A percentile compares a stretch with the other conserved stretches of the same genome.
Conservation (phyloP, 73 alveolate species). For the Tetrahymena thermophila region DNA sequence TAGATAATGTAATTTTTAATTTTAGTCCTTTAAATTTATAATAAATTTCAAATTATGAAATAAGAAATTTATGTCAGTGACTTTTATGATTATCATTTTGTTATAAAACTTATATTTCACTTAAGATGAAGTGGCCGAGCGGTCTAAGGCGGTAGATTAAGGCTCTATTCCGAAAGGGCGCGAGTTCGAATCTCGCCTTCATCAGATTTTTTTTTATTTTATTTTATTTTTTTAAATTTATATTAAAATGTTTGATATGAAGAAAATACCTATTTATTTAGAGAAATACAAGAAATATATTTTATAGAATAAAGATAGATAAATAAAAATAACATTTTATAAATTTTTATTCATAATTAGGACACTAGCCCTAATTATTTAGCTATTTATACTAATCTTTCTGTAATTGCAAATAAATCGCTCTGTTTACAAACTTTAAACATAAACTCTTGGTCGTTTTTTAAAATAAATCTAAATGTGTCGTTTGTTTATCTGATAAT, state of each 20-base stretch:
- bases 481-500: neutral
- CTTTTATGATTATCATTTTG: neutral
- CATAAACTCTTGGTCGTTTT: neutral
- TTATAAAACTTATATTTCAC: neutral
- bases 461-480: neutral
- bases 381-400: neutral
- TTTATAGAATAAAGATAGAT: neutral
- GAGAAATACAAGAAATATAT: neutral
- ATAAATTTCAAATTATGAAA: too few relatives aligned
- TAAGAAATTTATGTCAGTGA: too few relatives aligned
- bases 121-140: slow-evolving; percentile 1
- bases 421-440: neutral
- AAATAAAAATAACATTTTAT: too few relatives aligned
- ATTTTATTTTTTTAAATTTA: neutral
- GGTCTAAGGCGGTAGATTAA: slow-evolving; percentile 4
- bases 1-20: too few relatives aligned
- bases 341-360: neutral
- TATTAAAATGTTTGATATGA: neutral
- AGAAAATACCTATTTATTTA: too few relatives aligned
- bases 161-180: slow-evolving; percentile 7
- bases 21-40: too few relatives aligned
- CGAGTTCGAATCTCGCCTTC: slow-evolving; percentile 6
- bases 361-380: neutral
- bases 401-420: neutral
- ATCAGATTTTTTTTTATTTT: neutral